These are phyloP conservation scores for Scenedesmus sp. DNA, from an alignment of 163 green algal species.

Conservation along the genomic window DNA sequence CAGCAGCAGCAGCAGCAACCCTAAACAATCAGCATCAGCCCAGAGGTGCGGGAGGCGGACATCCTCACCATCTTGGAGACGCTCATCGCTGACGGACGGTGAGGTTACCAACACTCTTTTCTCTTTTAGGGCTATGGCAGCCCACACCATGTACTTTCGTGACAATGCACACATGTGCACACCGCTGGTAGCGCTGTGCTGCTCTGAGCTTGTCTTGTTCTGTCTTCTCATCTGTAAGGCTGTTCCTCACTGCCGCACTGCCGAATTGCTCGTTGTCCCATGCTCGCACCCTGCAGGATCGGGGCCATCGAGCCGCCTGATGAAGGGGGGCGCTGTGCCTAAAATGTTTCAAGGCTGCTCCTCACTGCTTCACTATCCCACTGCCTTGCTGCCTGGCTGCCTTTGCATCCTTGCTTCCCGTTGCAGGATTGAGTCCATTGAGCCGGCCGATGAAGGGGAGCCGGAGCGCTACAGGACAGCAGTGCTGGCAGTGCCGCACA, in stretches of 20 bases:
- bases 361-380: background rate
- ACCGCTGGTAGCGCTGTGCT: no score
- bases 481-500: slow-evolving; percentile 53
- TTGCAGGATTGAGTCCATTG: slow-evolving; percentile 57
- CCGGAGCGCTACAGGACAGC: slow-evolving; percentile 53
- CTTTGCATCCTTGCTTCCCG: no score
- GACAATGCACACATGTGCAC: no score
- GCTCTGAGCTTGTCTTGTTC: no score
- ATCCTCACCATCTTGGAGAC: slow-evolving; percentile 85
- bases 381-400: background rate
- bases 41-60: slow-evolving; percentile 83
- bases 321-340: background rate
- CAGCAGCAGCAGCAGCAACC: no score
- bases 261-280: no score
- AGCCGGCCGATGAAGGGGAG: slow-evolving; percentile 48
- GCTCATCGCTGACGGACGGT: slow-evolving; percentile 81
- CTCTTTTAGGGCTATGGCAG: no score
- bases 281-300: background rate
- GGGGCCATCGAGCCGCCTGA: background rate
- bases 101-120: background rate
- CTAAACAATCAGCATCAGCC: no score
- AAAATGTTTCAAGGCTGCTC: background rate
- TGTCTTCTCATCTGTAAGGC: no score
- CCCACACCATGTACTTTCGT: no score
- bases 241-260: no score